These are phyloP conservation scores for Trichoderma atroviride DNA, from an alignment of 2,329 filamentous ascomycete species.

Conservation along the genomic window DNA sequence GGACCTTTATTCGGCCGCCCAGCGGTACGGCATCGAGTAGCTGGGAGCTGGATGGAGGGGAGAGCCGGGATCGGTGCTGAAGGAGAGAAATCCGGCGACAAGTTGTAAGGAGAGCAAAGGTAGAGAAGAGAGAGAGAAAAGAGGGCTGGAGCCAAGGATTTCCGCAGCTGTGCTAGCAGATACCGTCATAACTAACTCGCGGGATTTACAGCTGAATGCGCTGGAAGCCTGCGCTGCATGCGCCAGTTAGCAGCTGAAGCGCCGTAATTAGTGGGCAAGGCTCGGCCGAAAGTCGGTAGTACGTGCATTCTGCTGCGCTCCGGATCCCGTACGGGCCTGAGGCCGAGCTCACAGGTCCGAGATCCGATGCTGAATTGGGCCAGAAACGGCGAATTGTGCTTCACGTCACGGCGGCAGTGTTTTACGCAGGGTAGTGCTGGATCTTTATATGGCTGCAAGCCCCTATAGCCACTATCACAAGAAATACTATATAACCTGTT, in stretches of 20 bases:
- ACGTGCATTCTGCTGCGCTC: neutral
- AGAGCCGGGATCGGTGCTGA: slow-evolving; percentile 15
- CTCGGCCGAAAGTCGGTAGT: slow-evolving; percentile 18
- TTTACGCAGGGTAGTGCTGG: neutral
- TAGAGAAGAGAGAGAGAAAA: slow-evolving; percentile 5
- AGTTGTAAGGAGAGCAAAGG: neutral
- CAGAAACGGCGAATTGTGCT: neutral
- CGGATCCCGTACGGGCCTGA: slow-evolving; percentile 12
- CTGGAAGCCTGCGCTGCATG: slow-evolving; percentile 5
- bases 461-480: neutral
- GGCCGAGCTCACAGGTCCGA: slow-evolving; percentile 14
- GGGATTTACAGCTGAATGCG: slow-evolving; percentile 37
- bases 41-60: slow-evolving; percentile 20
- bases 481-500: neutral
- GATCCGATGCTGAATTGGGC: neutral
- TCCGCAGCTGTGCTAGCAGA: slow-evolving; percentile 28
- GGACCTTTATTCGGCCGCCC: slow-evolving; percentile 31
- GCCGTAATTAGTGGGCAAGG: slow-evolving; percentile 3
- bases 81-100: neutral
- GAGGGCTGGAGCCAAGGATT: slow-evolving; percentile 22
- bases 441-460: neutral
- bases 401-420: neutral
- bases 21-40: slow-evolving; percentile 38
- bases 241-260: slow-evolving; percentile 9
- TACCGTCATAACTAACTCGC: slow-evolving; percentile 40